Conservation (phyloP, 1,284 basidiomycete genomes). For the Chiua sp. region DNA sequence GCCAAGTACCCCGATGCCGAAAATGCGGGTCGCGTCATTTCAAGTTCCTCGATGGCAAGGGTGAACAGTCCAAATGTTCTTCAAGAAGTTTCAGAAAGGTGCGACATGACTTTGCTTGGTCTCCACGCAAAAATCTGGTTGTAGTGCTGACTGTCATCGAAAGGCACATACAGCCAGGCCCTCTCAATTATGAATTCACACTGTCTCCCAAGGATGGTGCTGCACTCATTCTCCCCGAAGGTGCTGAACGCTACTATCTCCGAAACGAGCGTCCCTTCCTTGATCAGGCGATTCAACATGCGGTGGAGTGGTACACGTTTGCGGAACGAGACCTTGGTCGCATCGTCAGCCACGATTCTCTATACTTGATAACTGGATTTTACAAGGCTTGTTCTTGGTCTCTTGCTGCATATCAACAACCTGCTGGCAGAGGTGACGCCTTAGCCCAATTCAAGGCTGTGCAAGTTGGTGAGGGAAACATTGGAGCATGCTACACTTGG, state of each 20-base stretch:
- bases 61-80: background rate
- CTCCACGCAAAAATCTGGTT: background rate
- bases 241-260: background rate
- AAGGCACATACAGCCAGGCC: background rate
- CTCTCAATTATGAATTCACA: background rate
- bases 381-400: background rate
- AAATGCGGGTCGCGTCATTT: background rate
- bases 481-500: background rate
- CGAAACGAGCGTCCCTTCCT: background rate
- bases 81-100: constrained; percentile 12
- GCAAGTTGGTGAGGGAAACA: background rate
- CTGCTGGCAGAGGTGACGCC: background rate
- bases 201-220: no score
- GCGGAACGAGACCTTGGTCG: background rate
- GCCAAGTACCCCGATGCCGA: background rate
- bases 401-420: background rate
- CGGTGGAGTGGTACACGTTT: background rate
- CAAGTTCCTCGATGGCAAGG: constrained; percentile 2
- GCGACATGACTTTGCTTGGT: background rate
- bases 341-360: background rate
- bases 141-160: background rate
- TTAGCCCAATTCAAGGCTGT: background rate
- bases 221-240: background rate
- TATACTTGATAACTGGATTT: background rate
- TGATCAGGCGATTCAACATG: background rate